These are phyloP conservation scores for Stagonosporopsis cucurbitacearum DNA, from an alignment of 2,329 filamentous ascomycete species.

Conservation along the genomic window DNA sequence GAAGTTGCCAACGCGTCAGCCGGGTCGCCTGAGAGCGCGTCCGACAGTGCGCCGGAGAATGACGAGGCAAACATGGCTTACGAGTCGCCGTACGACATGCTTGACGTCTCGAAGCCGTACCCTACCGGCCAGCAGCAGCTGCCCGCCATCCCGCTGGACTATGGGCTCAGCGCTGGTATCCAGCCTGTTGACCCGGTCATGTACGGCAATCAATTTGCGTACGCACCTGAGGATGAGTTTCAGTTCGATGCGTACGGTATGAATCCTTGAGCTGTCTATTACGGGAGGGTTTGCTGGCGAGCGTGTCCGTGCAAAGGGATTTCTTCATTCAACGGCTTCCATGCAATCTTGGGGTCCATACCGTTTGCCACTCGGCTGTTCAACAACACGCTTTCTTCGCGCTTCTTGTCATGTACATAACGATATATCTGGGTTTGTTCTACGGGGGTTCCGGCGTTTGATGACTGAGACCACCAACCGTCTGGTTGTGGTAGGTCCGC, in stretches of 20 bases:
- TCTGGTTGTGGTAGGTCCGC: slow-evolving; percentile 37
- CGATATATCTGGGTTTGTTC: slow-evolving; percentile 3
- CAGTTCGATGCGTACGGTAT: slow-evolving; percentile 35
- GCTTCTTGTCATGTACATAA: slow-evolving; percentile 7
- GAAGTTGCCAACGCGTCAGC: slow-evolving; percentile 51
- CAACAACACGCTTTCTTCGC: neutral
- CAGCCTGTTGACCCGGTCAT: slow-evolving; percentile 28
- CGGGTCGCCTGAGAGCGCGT: slow-evolving; percentile 31
- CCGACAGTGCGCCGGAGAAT: slow-evolving; percentile 26
- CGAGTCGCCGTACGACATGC: neutral
- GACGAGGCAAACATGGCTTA: neutral
- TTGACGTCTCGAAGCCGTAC: slow-evolving; percentile 1
- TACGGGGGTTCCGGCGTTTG: slow-evolving; percentile 10
- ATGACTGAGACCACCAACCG: slow-evolving; percentile 35
- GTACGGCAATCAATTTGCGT: slow-evolving; percentile 27
- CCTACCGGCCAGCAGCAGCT: slow-evolving; percentile 13
- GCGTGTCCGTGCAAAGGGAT: no score
- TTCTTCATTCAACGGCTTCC: no score
- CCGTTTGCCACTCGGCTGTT: neutral
- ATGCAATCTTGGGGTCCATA: neutral
- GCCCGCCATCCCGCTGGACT: slow-evolving; percentile 11
- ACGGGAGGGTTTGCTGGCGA: neutral
- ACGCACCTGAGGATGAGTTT: slow-evolving; percentile 30
- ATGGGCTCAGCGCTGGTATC: slow-evolving; percentile 25
- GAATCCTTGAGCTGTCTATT: slow-evolving; percentile 25